Percentiles rank a stretch among this genome's conserved stretches.
These are phyloP conservation scores for Termitomyces sp. DNA, from an alignment of 768 basidiomycete genomes.

Conservation along the genomic window DNA sequence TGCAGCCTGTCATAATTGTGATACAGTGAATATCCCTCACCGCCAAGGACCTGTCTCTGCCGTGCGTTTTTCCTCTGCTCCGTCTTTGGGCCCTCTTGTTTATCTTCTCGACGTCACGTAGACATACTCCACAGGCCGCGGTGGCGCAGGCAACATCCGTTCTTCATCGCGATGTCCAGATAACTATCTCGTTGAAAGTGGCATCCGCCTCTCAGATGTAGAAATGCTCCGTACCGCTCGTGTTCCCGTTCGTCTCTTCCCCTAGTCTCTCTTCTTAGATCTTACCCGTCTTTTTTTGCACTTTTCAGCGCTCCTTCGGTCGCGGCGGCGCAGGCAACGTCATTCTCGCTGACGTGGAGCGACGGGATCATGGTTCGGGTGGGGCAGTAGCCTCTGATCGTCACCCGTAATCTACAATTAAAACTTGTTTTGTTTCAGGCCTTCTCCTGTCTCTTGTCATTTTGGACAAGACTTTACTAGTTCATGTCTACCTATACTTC, in stretches of 20 bases:
- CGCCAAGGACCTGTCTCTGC: too few relatives aligned
- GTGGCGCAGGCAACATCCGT: conserved; percentile 87
- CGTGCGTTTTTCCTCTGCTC: conserved; percentile 20
- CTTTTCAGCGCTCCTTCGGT: conserved; percentile 46
- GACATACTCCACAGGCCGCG: conserved; percentile 64
- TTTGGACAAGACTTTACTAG: too few relatives aligned
- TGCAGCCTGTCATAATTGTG: conserved; percentile 29
- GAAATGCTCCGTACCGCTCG: conserved; percentile 28
- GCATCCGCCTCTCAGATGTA: conserved; percentile 25
- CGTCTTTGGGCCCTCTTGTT: not conserved
- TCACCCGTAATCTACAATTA: too few relatives aligned
- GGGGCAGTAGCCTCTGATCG: too few relatives aligned
- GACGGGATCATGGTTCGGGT: not conserved
- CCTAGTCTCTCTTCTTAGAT: not conserved
- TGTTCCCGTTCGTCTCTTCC: conserved; percentile 25
- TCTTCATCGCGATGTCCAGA: conserved; percentile 55
- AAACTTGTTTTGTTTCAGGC: too few relatives aligned
- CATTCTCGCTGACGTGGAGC: conserved; percentile 37
- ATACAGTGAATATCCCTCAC: conserved; percentile 47
- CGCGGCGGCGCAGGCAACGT: conserved; percentile 64
- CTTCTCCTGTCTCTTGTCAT: too few relatives aligned
- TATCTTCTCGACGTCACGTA: conserved; percentile 12
- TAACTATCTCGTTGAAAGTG: conserved; percentile 15
- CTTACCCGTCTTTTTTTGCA: not conserved
- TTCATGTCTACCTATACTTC: too few relatives aligned